Evolutionary conservation across 2,329 filamentous ascomycete genomes (phyloP), one percentile per base, ranked within the genome.

Genomic region (Hortaea werneckii): DNA sequence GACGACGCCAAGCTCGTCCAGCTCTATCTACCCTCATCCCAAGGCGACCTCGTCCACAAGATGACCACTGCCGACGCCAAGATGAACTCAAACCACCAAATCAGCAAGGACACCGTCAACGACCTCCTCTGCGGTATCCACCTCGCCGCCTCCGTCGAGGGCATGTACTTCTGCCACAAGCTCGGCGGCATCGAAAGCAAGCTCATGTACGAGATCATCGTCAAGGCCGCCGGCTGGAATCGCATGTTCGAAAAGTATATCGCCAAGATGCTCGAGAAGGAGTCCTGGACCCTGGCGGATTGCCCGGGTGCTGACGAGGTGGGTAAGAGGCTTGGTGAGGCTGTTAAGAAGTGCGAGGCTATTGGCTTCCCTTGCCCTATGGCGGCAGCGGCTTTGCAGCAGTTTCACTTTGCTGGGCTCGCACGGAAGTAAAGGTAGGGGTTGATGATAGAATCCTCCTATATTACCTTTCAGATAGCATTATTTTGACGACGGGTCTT

Each of bases 1-100:
- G 76, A 79, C 52, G 76, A 79, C 51, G 73, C 75, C 1, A 70
- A 72, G 9, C 66, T 78, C 54, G 74, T 79, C 11, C 74, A 75
- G 43, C 67, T 78, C 42, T 79, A 78, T 62, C 55, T 65, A 1
- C 59, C 61, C 5, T 44, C 56, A 4, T 50, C 57, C 13, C 57
- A 65, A 34, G 53, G 58, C 37, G 59, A 59, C 28, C 49, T 61
- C 5, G 60, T 67, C 6, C 50, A 54, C 5, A 54, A 64, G 8
- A 63, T 64, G 43, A 54, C 60, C 4, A 51, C 57, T 5, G 60
- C 63, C 3, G 62, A 66, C 29, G 59, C 66, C 27, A 63, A 68
- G 43, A 61, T 72, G 57, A 52, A 47, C 29, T 51, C 56, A 4
- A 60, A 57, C 27, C 56, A 61, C 43, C 57, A 62, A 45, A 50